phyloP scores from a whole-genome alignment of 2,329 filamentous ascomycete genomes.

The Alternaria sp. region DNA sequence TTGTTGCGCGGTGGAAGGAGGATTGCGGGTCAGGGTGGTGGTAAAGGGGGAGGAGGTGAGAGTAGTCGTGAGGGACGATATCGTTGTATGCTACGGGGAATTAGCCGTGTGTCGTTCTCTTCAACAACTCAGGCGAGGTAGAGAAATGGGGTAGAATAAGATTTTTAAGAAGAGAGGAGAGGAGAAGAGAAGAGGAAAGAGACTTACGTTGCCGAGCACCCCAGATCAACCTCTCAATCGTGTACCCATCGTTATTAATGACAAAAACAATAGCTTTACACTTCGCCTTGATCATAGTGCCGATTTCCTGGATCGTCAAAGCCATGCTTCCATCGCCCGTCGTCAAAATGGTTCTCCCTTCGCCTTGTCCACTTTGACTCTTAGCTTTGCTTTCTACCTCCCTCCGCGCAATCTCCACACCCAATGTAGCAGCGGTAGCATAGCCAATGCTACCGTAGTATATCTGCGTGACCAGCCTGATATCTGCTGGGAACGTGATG shows the following conservation, averaged over 20 bases:
- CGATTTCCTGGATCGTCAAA: constrained; percentile 72
- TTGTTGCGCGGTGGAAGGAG: constrained; percentile 51
- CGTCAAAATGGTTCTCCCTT: constrained; percentile 61
- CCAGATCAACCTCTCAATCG: constrained; percentile 59
- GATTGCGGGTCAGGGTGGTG: constrained; percentile 41
- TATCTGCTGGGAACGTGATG: constrained; percentile 39
- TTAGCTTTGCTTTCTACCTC: constrained; percentile 50
- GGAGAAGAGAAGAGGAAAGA: background rate
- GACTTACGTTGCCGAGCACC: constrained; percentile 50
- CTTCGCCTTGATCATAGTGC: constrained; percentile 64
- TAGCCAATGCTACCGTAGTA: constrained; percentile 58
- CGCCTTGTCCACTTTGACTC: constrained; percentile 42
- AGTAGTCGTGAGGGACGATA: constrained; percentile 52
- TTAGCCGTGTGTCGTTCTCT: constrained; percentile 8
- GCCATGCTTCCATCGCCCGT: constrained; percentile 72
- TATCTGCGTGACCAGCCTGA: constrained; percentile 51
- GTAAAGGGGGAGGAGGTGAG: constrained; percentile 54
- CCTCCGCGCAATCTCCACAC: constrained; percentile 58
- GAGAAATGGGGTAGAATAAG: background rate
- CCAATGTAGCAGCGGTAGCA: constrained; percentile 54
- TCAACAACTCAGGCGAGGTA: background rate
- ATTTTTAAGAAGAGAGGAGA: background rate
- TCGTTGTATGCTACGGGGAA: constrained; percentile 49
- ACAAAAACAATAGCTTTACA: constrained; percentile 53
- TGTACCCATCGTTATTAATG: constrained; percentile 59